Evolutionary conservation across 768 basidiomycete species (phyloP), one percentile per base, ranked within the genome.

Genomic region (Lepiota brunneoincarnata): DNA sequence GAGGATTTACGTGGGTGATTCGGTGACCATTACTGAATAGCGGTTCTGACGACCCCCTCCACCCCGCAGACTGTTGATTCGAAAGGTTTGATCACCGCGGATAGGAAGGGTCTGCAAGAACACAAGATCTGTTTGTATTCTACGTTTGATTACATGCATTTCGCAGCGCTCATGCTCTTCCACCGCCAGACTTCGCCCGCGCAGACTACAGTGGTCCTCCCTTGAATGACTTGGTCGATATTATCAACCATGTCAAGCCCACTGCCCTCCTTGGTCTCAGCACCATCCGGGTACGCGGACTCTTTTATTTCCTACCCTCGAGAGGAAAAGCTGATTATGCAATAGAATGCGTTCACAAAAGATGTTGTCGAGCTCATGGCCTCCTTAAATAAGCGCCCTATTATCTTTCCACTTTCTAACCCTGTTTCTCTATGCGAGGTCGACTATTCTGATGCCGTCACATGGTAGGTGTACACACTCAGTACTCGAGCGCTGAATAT

Each of bases 391-490:
- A 61, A 69, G 15, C 80, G 81, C 2, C 89, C 89, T n/a, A 86
- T 91, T 71, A 81, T 91, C 63, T 90, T 92, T 73, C 88, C 89
- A 31, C 78, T 91, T 1, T 88, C 86, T 31, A 91, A 91, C 66
- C 89, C 89, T 11, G 72, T 83, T 21, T 73, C 77, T 26, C 72
- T 84, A 31, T 75, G 76, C 56, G 87, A 88, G 65, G 67, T 84
- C 49, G 82, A 83, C 50, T 87, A 80, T 59, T 61, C 67, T 9
- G 77, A 88, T 46, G 86, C 87, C 10, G 64, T 88, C 57, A 67
- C 75, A 54, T 83, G 82, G 83, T 81, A 49, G 44, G 74, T 51
- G 14, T 37, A 24, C 45, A 56, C 36, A 35, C 5, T 9, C 7
- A 10, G 11, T 31, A 3, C 31, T 31, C 31, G 31, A 3, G 31